Base-by-base conservation (phyloP, 306 rosid genomes). In the Cyamopsis tetragonoloba region DNA sequence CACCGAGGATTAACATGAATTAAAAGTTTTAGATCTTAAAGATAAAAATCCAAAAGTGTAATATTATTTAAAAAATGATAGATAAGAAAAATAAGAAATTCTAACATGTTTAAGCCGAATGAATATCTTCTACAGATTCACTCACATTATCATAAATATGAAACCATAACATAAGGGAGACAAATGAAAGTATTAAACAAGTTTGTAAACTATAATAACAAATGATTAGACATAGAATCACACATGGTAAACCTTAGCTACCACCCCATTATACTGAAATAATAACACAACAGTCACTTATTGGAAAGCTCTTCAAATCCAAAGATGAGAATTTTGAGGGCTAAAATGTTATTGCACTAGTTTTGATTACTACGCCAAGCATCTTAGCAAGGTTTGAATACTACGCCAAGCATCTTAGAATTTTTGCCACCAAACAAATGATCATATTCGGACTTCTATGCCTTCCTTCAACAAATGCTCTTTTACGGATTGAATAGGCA, bases 371-470 rank as follows among this genome's bases (percentile, higher is more conserved):
- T 10, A 32, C 13, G 14, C 18, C 44, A 14, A 60, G 18, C 19
- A 66, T 50, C 62, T 26, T 9, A 26, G 30, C 39, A 42, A 20
- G 20, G 2, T 43, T 19, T 46, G 27, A 2, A 64, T 43, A 54
- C 20, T 10, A 32, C 13, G 14, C 18, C 44, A 14, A 60, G 18
- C 19, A 66, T 50, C 62, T 26, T 9, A 26, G 41, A 42, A 7
- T 0, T 10, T 20, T 19, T 6, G 4, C 18, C 65, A 17, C 32
- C 38, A 23, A 69, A 46, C 24, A 14, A 58, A 8, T 34, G 30
- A 79, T 85, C 72, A 84, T 37, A 83, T 77, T 83, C 96, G 80
- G 64, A 89, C 95, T 75, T 93, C 98, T 48, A 89, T 89, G 66
- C 85, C 89, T 81, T 87, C 86, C 69, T 81, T 80, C 23, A 78